Evolutionary conservation across 371 early-diverging fungal species (phyloP), one percentile per base, ranked within the genome.

Genomic region (Apophysomyces ossiformis): DNA sequence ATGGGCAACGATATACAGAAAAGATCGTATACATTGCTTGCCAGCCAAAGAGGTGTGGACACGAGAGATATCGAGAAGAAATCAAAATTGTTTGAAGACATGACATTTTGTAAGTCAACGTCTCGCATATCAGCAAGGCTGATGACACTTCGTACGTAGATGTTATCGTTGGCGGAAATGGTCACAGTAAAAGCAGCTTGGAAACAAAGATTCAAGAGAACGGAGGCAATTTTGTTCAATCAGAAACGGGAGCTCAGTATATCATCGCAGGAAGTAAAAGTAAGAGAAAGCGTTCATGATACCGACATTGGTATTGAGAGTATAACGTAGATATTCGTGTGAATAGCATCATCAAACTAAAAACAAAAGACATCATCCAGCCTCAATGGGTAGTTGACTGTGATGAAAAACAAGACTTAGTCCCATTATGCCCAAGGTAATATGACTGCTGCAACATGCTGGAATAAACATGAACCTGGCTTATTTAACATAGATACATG

Each of bases 331-430:
- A 78, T 11, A 62, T 78, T 12, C 74, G 76, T 11, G 79, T 88
- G 1, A 61, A 76, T 16, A 82, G 84, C 21, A 66, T 87, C 36
- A 88, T 85, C 11, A 66, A 69, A n/a, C 65, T 70, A 46, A 75
- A 70, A 18, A 62, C 64, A 36, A 74, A 71, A 58, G 86, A 88
- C 65, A 76, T 92, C 45, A 84, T 92, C 4, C 59, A 86, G 38
- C 81, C 85, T 1, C 69, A 78, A 37, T 91, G 89, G 87, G 69
- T 93, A 26, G 46, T 79, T 1, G 92, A 90, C 37, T 90, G 90
- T 66, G 69, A 90, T 12, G 66, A 69, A 0, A 70, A 73, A n/a
- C 72, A 80, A 8, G 71, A 80, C 6, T 12, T 85, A 21, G 1
- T 92, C 1, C 82, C 87, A 5, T 65, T 92, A 18, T 69, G 72